Evolutionary conservation across 2,329 filamentous ascomycete genomes (phyloP).

Genomic region (Phyllosticta citriasiana): DNA sequence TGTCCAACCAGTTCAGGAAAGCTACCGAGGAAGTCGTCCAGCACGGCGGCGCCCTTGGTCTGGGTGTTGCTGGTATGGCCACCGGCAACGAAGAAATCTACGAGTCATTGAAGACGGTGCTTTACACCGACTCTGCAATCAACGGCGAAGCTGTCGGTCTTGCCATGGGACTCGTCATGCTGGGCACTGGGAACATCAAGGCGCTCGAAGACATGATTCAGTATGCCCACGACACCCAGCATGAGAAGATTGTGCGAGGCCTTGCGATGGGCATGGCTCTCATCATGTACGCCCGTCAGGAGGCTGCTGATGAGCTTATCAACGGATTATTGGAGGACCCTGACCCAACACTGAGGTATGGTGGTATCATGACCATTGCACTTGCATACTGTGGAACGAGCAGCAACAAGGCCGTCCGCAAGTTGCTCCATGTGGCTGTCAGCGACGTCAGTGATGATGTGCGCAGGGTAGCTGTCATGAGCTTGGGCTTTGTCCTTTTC

Average conservation of each 20-base stretch:
- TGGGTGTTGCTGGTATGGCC: constrained; percentile 96
- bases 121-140: constrained; percentile 89
- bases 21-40: constrained; percentile 89
- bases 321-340: constrained; percentile 88
- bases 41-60: constrained; percentile 86
- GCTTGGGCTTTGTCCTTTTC: constrained; percentile 96
- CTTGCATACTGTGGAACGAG: constrained; percentile 94
- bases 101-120: constrained; percentile 76
- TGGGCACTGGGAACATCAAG: constrained; percentile 91
- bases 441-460: constrained; percentile 98
- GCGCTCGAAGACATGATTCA: constrained; percentile 94
- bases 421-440: constrained; percentile 88
- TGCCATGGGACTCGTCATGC: constrained; percentile 95
- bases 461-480: constrained; percentile 91
- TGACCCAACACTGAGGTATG: constrained; percentile 87
- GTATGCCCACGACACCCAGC: constrained; percentile 94
- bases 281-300: constrained; percentile 96
- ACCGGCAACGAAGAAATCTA: constrained; percentile 86
- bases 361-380: constrained; percentile 97
- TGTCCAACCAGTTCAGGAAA: constrained; percentile 63
- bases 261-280: constrained; percentile 93
- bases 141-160: constrained; percentile 95
- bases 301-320: constrained; percentile 88
- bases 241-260: constrained; percentile 97
- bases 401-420: constrained; percentile 97